Conservation (phyloP, 495 filamentous ascomycete genomes). For the Tuber calosporum region DNA sequence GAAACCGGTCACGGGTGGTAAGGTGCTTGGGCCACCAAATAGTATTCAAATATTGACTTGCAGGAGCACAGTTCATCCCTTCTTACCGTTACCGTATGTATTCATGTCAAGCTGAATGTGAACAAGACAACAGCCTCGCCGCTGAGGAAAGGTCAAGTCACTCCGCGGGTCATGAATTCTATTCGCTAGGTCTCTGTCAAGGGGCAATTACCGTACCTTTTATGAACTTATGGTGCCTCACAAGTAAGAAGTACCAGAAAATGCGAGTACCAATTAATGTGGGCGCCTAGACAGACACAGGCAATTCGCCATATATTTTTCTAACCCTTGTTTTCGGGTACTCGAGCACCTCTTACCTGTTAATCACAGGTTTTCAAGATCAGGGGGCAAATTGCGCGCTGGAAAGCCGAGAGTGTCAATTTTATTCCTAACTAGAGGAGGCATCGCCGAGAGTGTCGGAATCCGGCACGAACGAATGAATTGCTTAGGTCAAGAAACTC, state of each 20-base stretch:
- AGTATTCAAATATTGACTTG: not conserved
- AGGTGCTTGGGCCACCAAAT: not conserved
- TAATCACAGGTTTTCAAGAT: not conserved
- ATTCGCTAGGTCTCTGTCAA: not conserved
- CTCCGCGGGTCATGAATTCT: not conserved
- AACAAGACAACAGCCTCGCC: too few relatives aligned
- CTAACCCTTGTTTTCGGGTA: too few relatives aligned
- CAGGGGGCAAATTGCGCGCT: not conserved
- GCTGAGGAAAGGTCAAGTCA: not conserved
- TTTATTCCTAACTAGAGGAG: too few relatives aligned
- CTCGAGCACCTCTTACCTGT: too few relatives aligned
- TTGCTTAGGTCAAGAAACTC: not conserved
- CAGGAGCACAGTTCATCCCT: not conserved
- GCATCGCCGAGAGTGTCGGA: too few relatives aligned
- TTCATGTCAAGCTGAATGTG: not conserved
- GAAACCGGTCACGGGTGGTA: not conserved
- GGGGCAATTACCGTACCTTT: not conserved
- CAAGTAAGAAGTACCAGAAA: too few relatives aligned
- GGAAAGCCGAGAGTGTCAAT: not conserved
- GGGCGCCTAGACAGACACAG: too few relatives aligned
- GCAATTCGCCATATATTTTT: too few relatives aligned
- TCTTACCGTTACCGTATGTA: not conserved
- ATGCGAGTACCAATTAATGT: too few relatives aligned
- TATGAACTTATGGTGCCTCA: not conserved
- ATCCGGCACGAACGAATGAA: not conserved